phyloP scores from a whole-genome alignment of 352 stramenopile genomes.

The Phytopythium chamaehyphon region DNA sequence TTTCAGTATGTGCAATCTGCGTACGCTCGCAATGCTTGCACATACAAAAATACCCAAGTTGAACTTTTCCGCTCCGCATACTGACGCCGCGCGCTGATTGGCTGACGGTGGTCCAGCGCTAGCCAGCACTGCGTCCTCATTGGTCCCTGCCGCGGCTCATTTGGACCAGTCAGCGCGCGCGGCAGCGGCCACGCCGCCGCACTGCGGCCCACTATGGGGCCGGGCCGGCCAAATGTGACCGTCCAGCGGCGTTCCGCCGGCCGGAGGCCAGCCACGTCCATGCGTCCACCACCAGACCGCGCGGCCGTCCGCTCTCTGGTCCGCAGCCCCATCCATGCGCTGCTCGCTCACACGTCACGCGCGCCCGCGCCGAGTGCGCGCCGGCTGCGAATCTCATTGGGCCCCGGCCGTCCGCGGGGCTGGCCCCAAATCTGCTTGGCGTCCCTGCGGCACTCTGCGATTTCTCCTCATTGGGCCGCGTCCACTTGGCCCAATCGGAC shows the following conservation, averaged over 20 bases:
- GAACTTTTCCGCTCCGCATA: neutral
- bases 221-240: neutral
- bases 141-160: neutral
- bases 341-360: constrained; percentile 2
- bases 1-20: no score
- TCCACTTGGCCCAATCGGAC: constrained; percentile 5
- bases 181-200: neutral
- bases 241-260: no score
- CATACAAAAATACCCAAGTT: neutral
- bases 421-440: constrained; percentile 9
- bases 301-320: constrained; percentile 2
- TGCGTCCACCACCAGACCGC: constrained; percentile 6
- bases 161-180: constrained; percentile 1
- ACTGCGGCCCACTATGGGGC: neutral
- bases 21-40: constrained; percentile 2
- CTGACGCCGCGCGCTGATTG: constrained; percentile 3
- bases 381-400: constrained; percentile 15
- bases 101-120: neutral
- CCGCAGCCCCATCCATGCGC: constrained; percentile 3
- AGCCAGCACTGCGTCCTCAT: neutral
- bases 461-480: neutral
- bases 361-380: constrained; percentile 1
- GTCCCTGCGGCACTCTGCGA: neutral
- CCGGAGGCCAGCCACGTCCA: neutral
- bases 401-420: constrained; percentile 3